Base-by-base conservation (phyloP, 2,329 filamentous ascomycete species). In the Penicillium sp. region DNA sequence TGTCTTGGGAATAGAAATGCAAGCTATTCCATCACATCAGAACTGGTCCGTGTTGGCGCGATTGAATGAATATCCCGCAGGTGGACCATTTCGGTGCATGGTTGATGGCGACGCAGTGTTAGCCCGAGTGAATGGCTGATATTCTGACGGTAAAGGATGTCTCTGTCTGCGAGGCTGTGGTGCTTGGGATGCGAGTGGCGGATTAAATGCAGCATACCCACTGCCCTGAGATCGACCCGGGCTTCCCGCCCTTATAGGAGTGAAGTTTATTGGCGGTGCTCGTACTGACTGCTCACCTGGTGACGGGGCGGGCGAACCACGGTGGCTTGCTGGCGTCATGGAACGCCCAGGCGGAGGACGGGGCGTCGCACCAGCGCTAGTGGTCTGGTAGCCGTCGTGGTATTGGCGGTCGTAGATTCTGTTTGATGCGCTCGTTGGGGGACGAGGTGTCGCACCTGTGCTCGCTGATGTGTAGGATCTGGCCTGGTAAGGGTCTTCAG, bases 141-240 rank as follows among this genome's bases (percentile, higher is more conserved):
- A 52, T 4, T 47, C 51, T 2, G 50, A 26, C 19, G 49, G 40
- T 3, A 23, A 33, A n/a, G 43, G 37, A 4, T 32, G 14, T 14
- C 35, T 27, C 13, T 29, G 45, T 14, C 30, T 25, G 10, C 15
- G 40, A 33, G 47, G 34, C 3, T 43, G 42, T 1, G 48, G 37
- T 17, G 43, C 29, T n/a, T 43, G 43, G 4, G 45, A 45, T 2
- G 26, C 10, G 19, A 37, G 38, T n/a, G 49, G 19, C 1, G 51
- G 49, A 14, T 56, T 48, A 26, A 58, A 62, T 7, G 56, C 47
- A 15, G 40, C 36, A 28, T 61, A 62, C 2, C 41, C 47, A 8
- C 35, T 28, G 8, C 37, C 36, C 19, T 47, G 46, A 19, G 54
- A 35, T 20, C 26, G 29, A 4, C 41, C 31, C 2, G 47, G 26